phyloP scores from a whole-genome alignment of 1,139 yeast species.

The Candida pseudocylindracea region DNA sequence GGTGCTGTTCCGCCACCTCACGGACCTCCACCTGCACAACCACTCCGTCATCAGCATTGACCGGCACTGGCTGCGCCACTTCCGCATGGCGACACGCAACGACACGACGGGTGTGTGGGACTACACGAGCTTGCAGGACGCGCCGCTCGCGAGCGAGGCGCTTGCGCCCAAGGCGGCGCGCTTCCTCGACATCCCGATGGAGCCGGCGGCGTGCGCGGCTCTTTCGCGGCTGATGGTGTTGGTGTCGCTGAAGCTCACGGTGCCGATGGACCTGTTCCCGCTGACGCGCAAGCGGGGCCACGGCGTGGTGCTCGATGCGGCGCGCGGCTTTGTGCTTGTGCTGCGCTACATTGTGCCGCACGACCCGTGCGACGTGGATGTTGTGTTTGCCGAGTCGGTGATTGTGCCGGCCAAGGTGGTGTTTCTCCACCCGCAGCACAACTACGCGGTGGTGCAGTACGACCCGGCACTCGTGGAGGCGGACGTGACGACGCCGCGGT shows the following conservation, averaged over 20 bases:
- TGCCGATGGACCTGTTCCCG: slow-evolving; percentile 56
- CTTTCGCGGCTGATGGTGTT: slow-evolving; percentile 27
- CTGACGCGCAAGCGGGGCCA: slow-evolving; percentile 38
- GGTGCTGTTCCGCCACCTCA: slow-evolving; percentile 51
- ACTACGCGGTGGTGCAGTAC: slow-evolving; percentile 66
- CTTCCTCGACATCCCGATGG: slow-evolving; percentile 44
- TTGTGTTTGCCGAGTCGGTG: slow-evolving; percentile 72
- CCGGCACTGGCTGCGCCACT: slow-evolving; percentile 66
- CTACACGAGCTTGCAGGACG: slow-evolving; percentile 40
- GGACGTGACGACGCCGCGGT: slow-evolving; percentile 30
- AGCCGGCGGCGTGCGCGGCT: slow-evolving; percentile 23
- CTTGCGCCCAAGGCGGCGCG: slow-evolving; percentile 36
- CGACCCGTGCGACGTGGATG: slow-evolving; percentile 56
- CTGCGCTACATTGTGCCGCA: slow-evolving; percentile 50
- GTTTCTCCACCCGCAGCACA: slow-evolving; percentile 74
- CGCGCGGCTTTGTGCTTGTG: slow-evolving; percentile 56
- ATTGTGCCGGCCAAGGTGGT: slow-evolving; percentile 64
- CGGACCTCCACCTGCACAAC: slow-evolving; percentile 58
- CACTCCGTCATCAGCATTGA: slow-evolving; percentile 48
- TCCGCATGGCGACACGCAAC: slow-evolving; percentile 55
- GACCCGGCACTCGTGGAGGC: slow-evolving; percentile 39
- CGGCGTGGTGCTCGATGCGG: slow-evolving; percentile 68
- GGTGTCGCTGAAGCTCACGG: slow-evolving; percentile 41
- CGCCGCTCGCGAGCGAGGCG: slow-evolving; percentile 28
- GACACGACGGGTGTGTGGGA: slow-evolving; percentile 83